Base-by-base conservation (phyloP, 768 basidiomycete genomes). In the Pulveroboletus sp. region DNA sequence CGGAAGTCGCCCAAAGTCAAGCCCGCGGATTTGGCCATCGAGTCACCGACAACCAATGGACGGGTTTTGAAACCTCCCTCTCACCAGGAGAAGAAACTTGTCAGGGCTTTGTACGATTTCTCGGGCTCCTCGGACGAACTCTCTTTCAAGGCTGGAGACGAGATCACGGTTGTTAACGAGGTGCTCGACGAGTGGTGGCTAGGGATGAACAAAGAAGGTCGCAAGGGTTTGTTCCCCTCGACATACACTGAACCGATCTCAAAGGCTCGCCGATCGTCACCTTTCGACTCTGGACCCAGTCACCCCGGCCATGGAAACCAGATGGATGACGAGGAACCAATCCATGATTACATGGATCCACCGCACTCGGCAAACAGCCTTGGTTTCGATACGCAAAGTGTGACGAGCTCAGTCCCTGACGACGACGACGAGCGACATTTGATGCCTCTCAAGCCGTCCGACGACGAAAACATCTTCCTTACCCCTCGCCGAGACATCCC, bases 161-260 rank as follows among this genome's bases (percentile, higher is more conserved):
- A 89, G 56, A 86, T 96, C 49, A 66, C 76, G 13, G 83, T 93
- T 24, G 58, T 89, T 24, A 83, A 82, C 29, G 90, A 94, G 63
- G 88, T 93, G 1, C 72, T 91, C 29, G 87, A 89, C 53, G 91
- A 82, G 51, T 94, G 93, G 93, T 94, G 90, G 87, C 79, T 92
- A 73, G 93, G 92, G 7, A 82, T 87, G 62, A 63, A 81, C 29
- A 57, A 51, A 37, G 70, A 77, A 47, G 89, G 88, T 2, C 74
- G 74, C 53, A 81, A 77, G 44, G 93, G 93, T 13, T 64, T 95
- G 35, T 94, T 96, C 75, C 93, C 93, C 0, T 77, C 80, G 2
- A 77, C 82, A 6, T 87, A 91, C 66, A 84, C 82, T 9, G 86
- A 91, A 56, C 46, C 50, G 4, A 55, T 71, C 44, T 47, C 50